A percentile compares a stretch with the other conserved stretches of the same genome.
Evolutionary conservation across 768 basidiomycete species (phyloP).

Genomic region (Mycena crocata): DNA sequence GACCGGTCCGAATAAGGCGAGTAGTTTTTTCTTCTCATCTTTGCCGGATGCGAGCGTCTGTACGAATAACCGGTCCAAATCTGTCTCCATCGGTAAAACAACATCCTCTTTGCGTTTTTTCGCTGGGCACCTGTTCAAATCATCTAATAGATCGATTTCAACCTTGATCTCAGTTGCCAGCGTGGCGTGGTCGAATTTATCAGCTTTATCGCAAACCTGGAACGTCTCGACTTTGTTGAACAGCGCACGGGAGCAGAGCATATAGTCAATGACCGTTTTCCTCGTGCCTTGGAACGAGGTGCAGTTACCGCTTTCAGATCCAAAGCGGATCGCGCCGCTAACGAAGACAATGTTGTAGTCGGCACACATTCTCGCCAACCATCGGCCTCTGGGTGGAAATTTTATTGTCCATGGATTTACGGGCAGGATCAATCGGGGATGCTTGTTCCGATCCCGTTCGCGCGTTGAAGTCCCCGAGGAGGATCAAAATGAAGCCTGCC

Average conservation of each 20-base stretch:
- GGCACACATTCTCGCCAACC: background rate
- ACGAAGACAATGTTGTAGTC: slow-evolving; percentile 13
- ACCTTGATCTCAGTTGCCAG: background rate
- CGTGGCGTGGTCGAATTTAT: slow-evolving; percentile 13
- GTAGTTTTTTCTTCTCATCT: slow-evolving; percentile 10
- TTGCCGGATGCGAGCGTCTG: slow-evolving; percentile 5
- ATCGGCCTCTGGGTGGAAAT: background rate
- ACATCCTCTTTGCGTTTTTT: background rate
- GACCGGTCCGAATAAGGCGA: slow-evolving; percentile 2
- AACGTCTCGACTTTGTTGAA: background rate
- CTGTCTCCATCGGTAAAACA: slow-evolving; percentile 4
- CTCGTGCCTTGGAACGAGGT: slow-evolving; percentile 26
- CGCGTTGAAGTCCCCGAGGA: slow-evolving; percentile 16
- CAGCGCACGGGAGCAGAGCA: background rate
- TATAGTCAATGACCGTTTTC: slow-evolving; percentile 20
- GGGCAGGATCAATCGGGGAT: background rate
- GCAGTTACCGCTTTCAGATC: slow-evolving; percentile 13
- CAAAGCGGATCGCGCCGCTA: slow-evolving; percentile 11
- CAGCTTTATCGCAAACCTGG: background rate
- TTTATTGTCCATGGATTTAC: background rate
- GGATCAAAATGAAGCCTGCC: background rate
- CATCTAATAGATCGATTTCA: background rate
- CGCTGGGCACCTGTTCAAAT: background rate
- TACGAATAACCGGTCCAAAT: slow-evolving; percentile 11
- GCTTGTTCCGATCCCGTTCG: slow-evolving; percentile 1